phyloP scores from a whole-genome alignment of 1,139 yeast genomes.

The Spencermartinsiella ligniputridi region DNA sequence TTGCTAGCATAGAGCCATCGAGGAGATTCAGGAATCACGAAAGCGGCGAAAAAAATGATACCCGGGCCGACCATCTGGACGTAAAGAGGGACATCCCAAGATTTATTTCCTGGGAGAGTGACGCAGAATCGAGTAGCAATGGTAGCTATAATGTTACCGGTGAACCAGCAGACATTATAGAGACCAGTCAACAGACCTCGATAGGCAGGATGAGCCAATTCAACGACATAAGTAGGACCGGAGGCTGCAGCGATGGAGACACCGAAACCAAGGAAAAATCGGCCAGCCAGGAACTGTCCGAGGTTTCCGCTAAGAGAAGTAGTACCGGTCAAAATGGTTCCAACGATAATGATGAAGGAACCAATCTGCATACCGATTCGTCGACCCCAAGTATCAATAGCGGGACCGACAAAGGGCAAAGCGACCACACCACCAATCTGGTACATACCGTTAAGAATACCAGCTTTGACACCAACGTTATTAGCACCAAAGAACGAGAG shows the following conservation, averaged over 20 bases:
- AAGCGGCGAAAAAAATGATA: conserved; percentile 42
- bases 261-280: conserved; percentile 26
- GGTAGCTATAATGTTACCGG: conserved; percentile 36
- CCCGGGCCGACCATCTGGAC: conserved; percentile 41
- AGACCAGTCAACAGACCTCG: conserved; percentile 41
- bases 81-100: conserved; percentile 43
- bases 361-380: conserved; percentile 23
- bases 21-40: conserved; percentile 52
- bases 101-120: conserved; percentile 33
- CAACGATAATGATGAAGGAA: conserved; percentile 24
- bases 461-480: conserved; percentile 18
- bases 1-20: conserved; percentile 48
- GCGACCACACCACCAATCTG: conserved; percentile 19
- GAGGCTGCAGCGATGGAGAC: conserved; percentile 20
- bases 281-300: conserved; percentile 12
- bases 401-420: conserved; percentile 19
- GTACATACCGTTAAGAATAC: conserved; percentile 17
- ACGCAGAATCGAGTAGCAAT: conserved; percentile 14
- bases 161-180: conserved; percentile 27
- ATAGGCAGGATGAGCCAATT: conserved; percentile 35
- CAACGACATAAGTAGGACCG: conserved; percentile 19
- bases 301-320: background rate
- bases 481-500: conserved; percentile 14
- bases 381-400: conserved; percentile 17
- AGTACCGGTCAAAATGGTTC: conserved; percentile 19